Evolutionary conservation across 176 grass and related monocot genomes (phyloP), one percentile per base, ranked within the genome.

Genomic region (Triticum monococcum): DNA sequence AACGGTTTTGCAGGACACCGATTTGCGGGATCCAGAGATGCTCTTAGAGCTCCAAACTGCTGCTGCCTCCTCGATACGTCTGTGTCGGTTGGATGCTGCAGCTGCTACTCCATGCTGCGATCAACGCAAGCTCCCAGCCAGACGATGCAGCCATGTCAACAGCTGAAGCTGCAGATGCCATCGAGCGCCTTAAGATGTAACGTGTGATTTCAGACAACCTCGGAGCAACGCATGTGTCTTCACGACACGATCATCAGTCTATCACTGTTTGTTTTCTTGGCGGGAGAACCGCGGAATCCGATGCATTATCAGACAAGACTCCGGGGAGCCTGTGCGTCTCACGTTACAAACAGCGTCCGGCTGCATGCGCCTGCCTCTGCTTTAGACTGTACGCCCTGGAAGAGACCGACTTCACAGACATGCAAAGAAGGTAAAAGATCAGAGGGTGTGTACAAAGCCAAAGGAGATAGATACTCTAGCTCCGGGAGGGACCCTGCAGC

Each of bases 401-500:
- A 74, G 31, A 25, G 64, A 69, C 84, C 65, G 77, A 77, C 63
- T 86, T 71, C 31, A 28, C 9, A 71, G n/a, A 48, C 62, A 81
- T 63, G 83, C 48, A 82, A 69, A 70, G 72, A 20, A 20, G 45
- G 71, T 50, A 68, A 64, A 50, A 50, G 72, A 28, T 50, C 40
- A 13, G 24, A 85, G 7, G 31, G 30, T 23, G 73, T 38, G 81
- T 63, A 68, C 12, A 57, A 70, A 81, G 71, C 64, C 79, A 82
- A 86, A 90, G 50, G 37, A 62, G 88, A 81, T 86, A 85, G 50
- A 54, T 54, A 54, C 50, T 54, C 50, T 54, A 54, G 50, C 50
- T 54, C 50, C 16, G 50, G 50, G 50, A 54, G 50, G 50, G 72
- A 17, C 78, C 72, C 79, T 78, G 79, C 54, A 16, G 72, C 52